Conservation (phyloP, 2,329 filamentous ascomycete species). For the Gaeumannomyces sp. region DNA sequence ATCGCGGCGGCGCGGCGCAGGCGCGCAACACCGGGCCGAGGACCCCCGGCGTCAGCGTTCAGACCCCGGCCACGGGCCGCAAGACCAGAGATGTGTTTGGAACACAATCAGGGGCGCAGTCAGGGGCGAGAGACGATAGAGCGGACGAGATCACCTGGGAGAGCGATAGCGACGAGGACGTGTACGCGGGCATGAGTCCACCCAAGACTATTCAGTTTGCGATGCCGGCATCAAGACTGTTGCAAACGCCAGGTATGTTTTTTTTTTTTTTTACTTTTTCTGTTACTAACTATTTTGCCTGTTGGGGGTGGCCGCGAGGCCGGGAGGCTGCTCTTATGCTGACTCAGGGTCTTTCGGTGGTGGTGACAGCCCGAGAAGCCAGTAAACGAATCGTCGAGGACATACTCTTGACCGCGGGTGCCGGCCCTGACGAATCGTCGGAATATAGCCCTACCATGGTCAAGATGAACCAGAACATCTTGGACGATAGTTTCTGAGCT, state of each 20-base stretch:
- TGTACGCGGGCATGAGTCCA: slow-evolving; percentile 72
- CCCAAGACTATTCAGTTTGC: slow-evolving; percentile 91
- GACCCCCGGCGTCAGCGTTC: slow-evolving; percentile 79
- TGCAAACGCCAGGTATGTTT: slow-evolving; percentile 70
- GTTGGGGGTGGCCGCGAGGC: not conserved
- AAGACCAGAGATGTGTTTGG: slow-evolving; percentile 44
- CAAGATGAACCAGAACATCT: slow-evolving; percentile 55
- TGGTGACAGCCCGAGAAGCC: slow-evolving; percentile 62
- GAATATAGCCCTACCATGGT: slow-evolving; percentile 62
- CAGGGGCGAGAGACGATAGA: not conserved
- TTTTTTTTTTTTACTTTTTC: slow-evolving; percentile 9
- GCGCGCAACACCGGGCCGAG: slow-evolving; percentile 44
- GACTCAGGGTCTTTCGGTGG: not conserved
- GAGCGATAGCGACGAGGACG: slow-evolving; percentile 63
- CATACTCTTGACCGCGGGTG: slow-evolving; percentile 69
- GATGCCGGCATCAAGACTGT: slow-evolving; percentile 65
- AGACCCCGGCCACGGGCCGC: slow-evolving; percentile 59
- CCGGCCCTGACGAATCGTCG: slow-evolving; percentile 45
- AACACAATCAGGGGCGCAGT: slow-evolving; percentile 17
- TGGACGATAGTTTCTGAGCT: slow-evolving; percentile 54
- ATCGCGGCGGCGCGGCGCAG: slow-evolving; percentile 31
- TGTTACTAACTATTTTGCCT: not conserved
- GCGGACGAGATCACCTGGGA: slow-evolving; percentile 65
- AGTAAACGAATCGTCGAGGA: slow-evolving; percentile 78
- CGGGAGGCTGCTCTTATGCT: no score